phyloP scores from a whole-genome alignment of 306 rosid species.

The Sesbania bispinosa region DNA sequence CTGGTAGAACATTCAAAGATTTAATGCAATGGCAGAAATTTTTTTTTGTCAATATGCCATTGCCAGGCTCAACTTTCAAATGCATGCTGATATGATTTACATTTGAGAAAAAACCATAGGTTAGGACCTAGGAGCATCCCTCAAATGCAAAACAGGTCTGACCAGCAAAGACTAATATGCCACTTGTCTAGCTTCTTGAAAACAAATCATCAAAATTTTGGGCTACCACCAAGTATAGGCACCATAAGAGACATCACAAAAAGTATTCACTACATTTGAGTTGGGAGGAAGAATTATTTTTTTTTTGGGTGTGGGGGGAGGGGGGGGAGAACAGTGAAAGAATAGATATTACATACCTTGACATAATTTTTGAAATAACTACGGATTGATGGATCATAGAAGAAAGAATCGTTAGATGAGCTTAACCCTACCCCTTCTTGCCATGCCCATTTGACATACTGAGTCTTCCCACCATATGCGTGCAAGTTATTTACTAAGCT shows the following conservation, averaged over 20 bases:
- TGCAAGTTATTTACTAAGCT: constrained; percentile 91
- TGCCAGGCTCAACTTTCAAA: not conserved
- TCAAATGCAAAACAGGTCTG: not conserved
- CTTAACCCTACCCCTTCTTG: constrained; percentile 92
- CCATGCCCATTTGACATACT: constrained; percentile 98
- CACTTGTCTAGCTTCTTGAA: not conserved
- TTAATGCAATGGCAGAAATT: not conserved
- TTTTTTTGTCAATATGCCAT: not conserved
- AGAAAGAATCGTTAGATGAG: constrained; percentile 94
- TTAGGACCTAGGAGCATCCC: not conserved
- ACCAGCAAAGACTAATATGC: not conserved
- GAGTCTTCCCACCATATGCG: constrained; percentile 97
- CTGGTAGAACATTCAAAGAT: not conserved
- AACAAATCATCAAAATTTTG: not conserved
- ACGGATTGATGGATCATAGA: constrained; percentile 88
- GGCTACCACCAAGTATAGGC: not conserved
- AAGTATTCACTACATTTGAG: not conserved
- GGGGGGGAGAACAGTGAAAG: not conserved
- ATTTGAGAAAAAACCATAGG: not conserved
- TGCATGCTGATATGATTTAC: not conserved
- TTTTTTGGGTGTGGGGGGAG: too few species aligned
- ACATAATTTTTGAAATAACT: constrained; percentile 75
- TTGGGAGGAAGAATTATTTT: not conserved
- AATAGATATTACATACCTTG: constrained; percentile 48
- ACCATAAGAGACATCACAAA: not conserved